Evolutionary conservation across 179 eudicot genomes (phyloP), one percentile per base, ranked within the genome.

Genomic region (Gypsophila paniculata): DNA sequence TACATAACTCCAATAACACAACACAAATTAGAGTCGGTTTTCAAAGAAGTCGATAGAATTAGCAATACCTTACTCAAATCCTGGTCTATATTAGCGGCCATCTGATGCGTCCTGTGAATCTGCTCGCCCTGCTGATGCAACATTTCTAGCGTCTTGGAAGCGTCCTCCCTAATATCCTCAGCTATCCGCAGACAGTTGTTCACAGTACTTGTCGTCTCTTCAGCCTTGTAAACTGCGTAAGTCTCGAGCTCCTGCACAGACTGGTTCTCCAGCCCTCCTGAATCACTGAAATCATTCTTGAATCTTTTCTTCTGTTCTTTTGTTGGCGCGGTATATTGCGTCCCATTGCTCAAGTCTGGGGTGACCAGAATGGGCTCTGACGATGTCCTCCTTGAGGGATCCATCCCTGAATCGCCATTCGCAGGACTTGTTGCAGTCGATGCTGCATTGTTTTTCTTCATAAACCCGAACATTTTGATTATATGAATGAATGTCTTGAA

Each of bases 41-140:
- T 13, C 26, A 21, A 63, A n/a, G 49, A 63, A 29, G 44, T 38
- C 5, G 65, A 75, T 9, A 42, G 11, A 17, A 19, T 29, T 29
- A 49, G 7, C 13, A 54, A 75, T 39, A 90, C 99, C 99, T 80
- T 90, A 75, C 84, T 85, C 84, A 95, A 78, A 83, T 95, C 99
- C 18, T 79, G 81, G 70, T 95, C 99, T 36, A 87, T 85, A 34
- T 77, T 81, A 60, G 70, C 90, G 65, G 96, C 98, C 87, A 87
- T 86, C 71, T 74, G 34, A 25, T 95, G 98, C 26, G 99, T 93
- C 74, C 96, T 81, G n/a, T 87, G 81, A 69, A 95, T 95, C 75
- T 92, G 99, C 70, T 95, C 96, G 5, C 99, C 99, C 71, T 95
- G 99, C 74, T 87, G 88, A 77, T 95, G 93, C 84, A 95, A 79